Base-by-base conservation (phyloP, 495 filamentous ascomycete genomes). In the Neurospora sp. region DNA sequence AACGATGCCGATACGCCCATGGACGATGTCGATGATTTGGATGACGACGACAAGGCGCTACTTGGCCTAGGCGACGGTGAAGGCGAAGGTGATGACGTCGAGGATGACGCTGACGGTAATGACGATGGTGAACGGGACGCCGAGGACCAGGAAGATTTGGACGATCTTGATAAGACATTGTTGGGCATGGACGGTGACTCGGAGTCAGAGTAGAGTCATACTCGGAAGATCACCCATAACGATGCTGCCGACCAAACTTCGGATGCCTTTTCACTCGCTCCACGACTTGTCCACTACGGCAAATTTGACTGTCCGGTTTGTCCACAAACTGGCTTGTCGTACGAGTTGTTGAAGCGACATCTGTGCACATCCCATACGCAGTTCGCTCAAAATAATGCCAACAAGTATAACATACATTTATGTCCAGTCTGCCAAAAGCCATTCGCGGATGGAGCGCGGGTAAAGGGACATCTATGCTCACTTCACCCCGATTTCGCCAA, bases 101-200 rank as follows among this genome's bases (percentile, higher is more conserved):
- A 73, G 1, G 78, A 75, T 4, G 79, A 72, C 1, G 76, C 71
- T 8, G 77, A 80, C 8, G 74, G 73, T 12, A 73, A 71, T 8
- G 75, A 74, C 1, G 78, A 68, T 4, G 77, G 73, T 65, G 77
- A 80, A n/a, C 76, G 85, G 40, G 81, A 88, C 71, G 82, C 87
- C 8, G 85, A 87, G 70, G 81, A 81, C 47, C 78, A 84, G 39
- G 81, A 87, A 14, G 83, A 89, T 73, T 81, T 89, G 16, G 85
- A 88, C 69, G 82, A 85, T 72, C 83, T 86, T 38, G 86, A 86
- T 22, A 87, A 87, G 78, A 84, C 81, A 35, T 73, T 87, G 41
- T 71, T 87, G 4, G 83, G 84, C 7, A 74, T 87, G 42, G 80
- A 83, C 37, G 84, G 81, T 1, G 85, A 86, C 27, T 78, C 78